These are phyloP conservation scores for Gynostemma pentaphyllum DNA, from an alignment of 306 rosid genomes.

Conservation along the genomic window DNA sequence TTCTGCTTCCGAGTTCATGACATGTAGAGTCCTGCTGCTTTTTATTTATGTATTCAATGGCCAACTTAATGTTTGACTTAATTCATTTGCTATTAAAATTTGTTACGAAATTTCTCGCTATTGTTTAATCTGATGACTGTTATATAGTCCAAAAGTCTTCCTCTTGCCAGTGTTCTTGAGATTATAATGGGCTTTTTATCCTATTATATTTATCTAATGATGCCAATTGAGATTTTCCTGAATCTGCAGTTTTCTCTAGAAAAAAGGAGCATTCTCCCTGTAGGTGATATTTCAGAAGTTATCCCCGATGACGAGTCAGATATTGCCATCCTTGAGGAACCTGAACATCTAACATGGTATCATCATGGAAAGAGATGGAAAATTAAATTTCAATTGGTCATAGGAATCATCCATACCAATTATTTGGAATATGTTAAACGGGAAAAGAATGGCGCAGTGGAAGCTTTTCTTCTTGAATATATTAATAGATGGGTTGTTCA, in stretches of 20 bases:
- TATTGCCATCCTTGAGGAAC: slow-evolving; percentile 95
- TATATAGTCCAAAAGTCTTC: neutral
- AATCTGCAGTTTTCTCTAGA: slow-evolving; percentile 59
- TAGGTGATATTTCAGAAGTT: slow-evolving; percentile 85
- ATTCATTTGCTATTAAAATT: neutral
- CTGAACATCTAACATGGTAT: slow-evolving; percentile 94
- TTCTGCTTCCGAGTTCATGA: neutral
- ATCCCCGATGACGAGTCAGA: slow-evolving; percentile 75
- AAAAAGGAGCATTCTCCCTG: slow-evolving; percentile 88
- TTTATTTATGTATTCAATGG: neutral
- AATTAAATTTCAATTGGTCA: slow-evolving; percentile 58
- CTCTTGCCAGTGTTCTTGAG: neutral
- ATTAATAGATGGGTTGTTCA: slow-evolving; percentile 80
- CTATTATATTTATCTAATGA: neutral
- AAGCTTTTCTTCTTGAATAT: slow-evolving; percentile 60
- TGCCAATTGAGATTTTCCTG: slow-evolving; percentile 15
- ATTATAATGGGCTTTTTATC: neutral
- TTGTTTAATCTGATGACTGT: neutral
- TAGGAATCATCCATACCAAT: slow-evolving; percentile 90
- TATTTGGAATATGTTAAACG: slow-evolving; percentile 94
- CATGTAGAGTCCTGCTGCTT: neutral
- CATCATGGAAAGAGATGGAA: slow-evolving; percentile 99
- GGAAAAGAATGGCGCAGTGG: slow-evolving; percentile 72
- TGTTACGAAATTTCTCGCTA: neutral
- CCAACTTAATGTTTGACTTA: neutral